Conservation (phyloP, 352 stramenopile species). For the Blastocystis sp. region DNA sequence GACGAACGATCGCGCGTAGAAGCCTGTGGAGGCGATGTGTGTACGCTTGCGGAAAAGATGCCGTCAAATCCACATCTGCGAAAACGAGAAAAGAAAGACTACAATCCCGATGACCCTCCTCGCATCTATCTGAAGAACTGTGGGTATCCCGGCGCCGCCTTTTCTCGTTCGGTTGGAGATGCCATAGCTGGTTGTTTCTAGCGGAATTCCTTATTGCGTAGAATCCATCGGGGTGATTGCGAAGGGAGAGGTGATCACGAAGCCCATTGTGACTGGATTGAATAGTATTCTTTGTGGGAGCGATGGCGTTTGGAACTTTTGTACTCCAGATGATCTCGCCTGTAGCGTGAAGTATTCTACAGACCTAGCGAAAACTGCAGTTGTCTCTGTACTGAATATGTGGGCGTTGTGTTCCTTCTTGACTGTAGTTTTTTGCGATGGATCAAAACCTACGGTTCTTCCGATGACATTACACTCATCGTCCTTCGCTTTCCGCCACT, state of each 20-base stretch:
- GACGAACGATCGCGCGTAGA: neutral
- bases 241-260: neutral
- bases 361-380: neutral
- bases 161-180: conserved; percentile 34
- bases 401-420: neutral
- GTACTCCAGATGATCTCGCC: neutral
- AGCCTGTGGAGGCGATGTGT: neutral
- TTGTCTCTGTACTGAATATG: neutral
- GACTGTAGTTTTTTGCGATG: conserved; percentile 1
- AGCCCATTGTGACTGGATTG: neutral
- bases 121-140: conserved; percentile 23
- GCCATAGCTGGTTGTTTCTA: neutral
- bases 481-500: conserved; percentile 5
- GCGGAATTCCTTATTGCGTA: neutral
- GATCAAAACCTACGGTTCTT: neutral
- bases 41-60: neutral
- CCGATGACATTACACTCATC: conserved; percentile 27
- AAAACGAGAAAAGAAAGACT: neutral
- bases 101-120: neutral
- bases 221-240: conserved; percentile 28
- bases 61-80: neutral
- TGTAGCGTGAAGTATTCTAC: neutral
- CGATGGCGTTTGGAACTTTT: conserved; percentile 41
- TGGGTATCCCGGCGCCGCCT: neutral
- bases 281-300: conserved; percentile 10